A percentile compares a stretch with the other conserved stretches of the same genome.
Evolutionary conservation across 2,329 filamentous ascomycete species (phyloP).

Genomic region (Shiraia sp.): DNA sequence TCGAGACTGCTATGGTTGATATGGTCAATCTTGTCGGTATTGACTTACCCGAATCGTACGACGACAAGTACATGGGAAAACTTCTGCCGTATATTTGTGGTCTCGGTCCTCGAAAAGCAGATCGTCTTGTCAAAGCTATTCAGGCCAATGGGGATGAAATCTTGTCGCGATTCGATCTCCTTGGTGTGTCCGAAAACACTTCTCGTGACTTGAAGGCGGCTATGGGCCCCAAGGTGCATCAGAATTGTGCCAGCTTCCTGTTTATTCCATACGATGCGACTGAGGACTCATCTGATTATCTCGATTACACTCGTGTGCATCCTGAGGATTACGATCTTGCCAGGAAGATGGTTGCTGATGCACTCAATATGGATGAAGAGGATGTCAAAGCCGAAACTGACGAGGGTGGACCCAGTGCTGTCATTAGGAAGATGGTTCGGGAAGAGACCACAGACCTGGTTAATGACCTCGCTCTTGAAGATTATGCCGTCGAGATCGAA

Average conservation of each 20-base stretch:
- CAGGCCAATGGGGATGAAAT: conserved; percentile 88
- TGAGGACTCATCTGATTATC: conserved; percentile 80
- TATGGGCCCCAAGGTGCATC: conserved; percentile 89
- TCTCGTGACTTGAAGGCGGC: conserved; percentile 40
- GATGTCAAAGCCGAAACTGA: conserved; percentile 94
- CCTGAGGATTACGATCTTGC: conserved; percentile 98
- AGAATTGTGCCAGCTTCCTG: conserved; percentile 95
- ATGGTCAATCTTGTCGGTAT: conserved; percentile 97
- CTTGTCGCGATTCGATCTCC: conserved; percentile 80
- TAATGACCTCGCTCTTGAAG: conserved; percentile 92
- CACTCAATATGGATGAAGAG: conserved; percentile 93
- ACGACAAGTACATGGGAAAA: conserved; percentile 79
- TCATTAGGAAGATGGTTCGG: conserved; percentile 92
- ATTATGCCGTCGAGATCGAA: conserved; percentile 95
- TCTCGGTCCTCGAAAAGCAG: conserved; percentile 88
- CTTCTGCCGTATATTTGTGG: conserved; percentile 90
- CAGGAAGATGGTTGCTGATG: conserved; percentile 97
- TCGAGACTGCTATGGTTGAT: conserved; percentile 97
- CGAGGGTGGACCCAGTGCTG: conserved; percentile 84
- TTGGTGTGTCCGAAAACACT: conserved; percentile 82
- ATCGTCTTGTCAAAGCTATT: conserved; percentile 82
- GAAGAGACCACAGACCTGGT: conserved; percentile 93
- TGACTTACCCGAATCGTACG: conserved; percentile 89
- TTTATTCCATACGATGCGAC: conserved; percentile 86
- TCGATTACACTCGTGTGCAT: conserved; percentile 96